Base-by-base conservation (phyloP, 352 stramenopile species). In the Phytopythium delawarense region DNA sequence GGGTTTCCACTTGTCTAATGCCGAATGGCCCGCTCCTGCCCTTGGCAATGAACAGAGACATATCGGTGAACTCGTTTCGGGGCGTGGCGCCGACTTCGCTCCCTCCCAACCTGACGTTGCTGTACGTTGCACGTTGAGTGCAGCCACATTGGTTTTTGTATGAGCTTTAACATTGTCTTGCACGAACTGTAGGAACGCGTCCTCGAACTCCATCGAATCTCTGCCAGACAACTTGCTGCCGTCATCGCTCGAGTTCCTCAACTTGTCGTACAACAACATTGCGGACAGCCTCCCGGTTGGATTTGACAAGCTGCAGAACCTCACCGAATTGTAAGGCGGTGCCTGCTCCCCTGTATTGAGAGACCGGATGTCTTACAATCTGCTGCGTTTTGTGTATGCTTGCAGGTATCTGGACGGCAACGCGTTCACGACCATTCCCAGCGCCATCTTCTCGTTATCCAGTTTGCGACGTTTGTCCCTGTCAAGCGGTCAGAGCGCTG, bases 201-300 rank as follows among this genome's bases (percentile, higher is more conserved):
- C 67, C 7, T 51, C 13, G 2, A 71, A 74, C 45, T 30, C 34
- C 4, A 64, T 72, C 18, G 20, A 57, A 13, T 52, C 32, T 12
- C 44, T 72, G n/a, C 54, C 54, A 1, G 54, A 60, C 39, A 60
- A 60, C 9, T 4, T 42, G 25, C 39, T 39, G 13, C 46, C 28
- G 30, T 44, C 20, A 25, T 45, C 34, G 40, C 68, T 94, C 16
- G 62, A 88, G 28, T 65, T 81, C 5, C 66, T 94, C 2, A 79
- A 94, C 53, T 58, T 94, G 37, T 88, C 83, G 8, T 92, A 91
- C 71, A 94, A 94, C 68, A 92, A 80, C 61, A 75, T 94, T 12
- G 81, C 76, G 4, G 87, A 70, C 13, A 46, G 53, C 2, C n/a
- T 35, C 4, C 45, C 66, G 12, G 46, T 71, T 7, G 63, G 60